These are phyloP conservation scores for Lactarius hatsudake DNA, from an alignment of 768 basidiomycete species.

Conservation along the genomic window DNA sequence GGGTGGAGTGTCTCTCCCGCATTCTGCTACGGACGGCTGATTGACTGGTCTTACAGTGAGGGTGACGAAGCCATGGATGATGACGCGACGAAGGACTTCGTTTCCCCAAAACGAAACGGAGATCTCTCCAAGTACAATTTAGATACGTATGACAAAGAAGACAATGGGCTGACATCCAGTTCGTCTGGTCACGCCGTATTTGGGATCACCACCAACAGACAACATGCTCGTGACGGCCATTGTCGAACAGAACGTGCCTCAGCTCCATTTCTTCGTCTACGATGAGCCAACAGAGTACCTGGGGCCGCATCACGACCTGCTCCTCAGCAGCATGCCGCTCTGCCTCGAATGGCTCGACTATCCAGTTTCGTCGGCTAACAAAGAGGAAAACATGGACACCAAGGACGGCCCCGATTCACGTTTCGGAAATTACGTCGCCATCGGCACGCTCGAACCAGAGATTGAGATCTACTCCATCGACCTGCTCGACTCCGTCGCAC, in stretches of 20 bases:
- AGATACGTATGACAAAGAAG: too few species aligned
- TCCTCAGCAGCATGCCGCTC: slow-evolving; percentile 95
- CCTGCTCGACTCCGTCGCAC: slow-evolving; percentile 84
- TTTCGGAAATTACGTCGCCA: slow-evolving; percentile 89
- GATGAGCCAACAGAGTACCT: slow-evolving; percentile 89
- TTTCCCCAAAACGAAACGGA: too few species aligned
- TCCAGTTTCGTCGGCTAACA: slow-evolving; percentile 54
- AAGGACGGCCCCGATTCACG: slow-evolving; percentile 29
- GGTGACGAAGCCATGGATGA: too few species aligned
- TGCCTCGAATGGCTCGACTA: slow-evolving; percentile 99
- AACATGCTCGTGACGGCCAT: too few species aligned
- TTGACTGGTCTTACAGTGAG: too few species aligned
- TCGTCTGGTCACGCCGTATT: too few species aligned
- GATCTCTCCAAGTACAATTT: too few species aligned
- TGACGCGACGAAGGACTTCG: too few species aligned
- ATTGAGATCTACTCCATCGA: slow-evolving; percentile 99
- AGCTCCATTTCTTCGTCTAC: slow-evolving; percentile 94
- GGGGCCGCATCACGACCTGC: slow-evolving; percentile 92
- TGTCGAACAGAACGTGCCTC: slow-evolving; percentile 95
- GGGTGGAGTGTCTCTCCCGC: too few species aligned
- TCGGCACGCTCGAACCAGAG: slow-evolving; percentile 95
- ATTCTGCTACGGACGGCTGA: too few species aligned
- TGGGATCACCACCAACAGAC: too few species aligned
- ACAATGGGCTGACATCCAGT: too few species aligned
- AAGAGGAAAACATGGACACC: slow-evolving; percentile 33